Evolutionary conservation across 176 grass and related monocot species (phyloP), one percentile per base, ranked within the genome.

Genomic region (Cenchrus purpureus): DNA sequence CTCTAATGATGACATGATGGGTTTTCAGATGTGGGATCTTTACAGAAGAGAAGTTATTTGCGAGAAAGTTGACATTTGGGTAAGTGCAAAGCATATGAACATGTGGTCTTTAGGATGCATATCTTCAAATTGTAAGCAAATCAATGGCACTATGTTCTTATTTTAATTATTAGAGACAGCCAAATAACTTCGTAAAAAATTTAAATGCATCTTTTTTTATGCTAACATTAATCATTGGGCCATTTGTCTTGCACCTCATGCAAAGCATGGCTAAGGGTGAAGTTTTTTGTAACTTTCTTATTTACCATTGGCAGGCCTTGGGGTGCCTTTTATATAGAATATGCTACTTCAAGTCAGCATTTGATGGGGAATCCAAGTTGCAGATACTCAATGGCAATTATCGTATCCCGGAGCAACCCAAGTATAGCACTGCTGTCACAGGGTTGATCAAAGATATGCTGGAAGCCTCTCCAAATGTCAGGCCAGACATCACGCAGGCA

Each of bases 381-480:
- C 94, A 97, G 77, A 86, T 97, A 55, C 87, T 97, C 37, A 97
- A 97, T 84, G 91, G 94, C 58, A 97, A 97, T 79, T 97, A 97
- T 84, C 87, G 80, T 50, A 94, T 97, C 68, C 91, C 87, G 48
- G 94, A 94, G 64, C 81, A 91, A 82, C 91, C 94, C 5, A 92
- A 90, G 80, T 97, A 94, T 58, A 86, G 83, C 44, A 46, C 46
- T 7, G 75, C 71, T 25, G 53, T 97, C 66, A 92, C 62, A 8
- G 78, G 69, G 51, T 70, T 97, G 66, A 94, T 97, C 77, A 94
- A 81, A 73, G 91, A 97, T 70, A 86, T 97, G 89, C 83, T 97
- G 58, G 84, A 93, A 84, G 80, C 71, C 62, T 90, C 91, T 87
- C 91, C 94, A 88, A 80, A 85, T 86, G 57, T 71, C 74, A 91